Base-by-base conservation (phyloP, 2,329 filamentous ascomycete genomes). In the Cladosporium velox region DNA sequence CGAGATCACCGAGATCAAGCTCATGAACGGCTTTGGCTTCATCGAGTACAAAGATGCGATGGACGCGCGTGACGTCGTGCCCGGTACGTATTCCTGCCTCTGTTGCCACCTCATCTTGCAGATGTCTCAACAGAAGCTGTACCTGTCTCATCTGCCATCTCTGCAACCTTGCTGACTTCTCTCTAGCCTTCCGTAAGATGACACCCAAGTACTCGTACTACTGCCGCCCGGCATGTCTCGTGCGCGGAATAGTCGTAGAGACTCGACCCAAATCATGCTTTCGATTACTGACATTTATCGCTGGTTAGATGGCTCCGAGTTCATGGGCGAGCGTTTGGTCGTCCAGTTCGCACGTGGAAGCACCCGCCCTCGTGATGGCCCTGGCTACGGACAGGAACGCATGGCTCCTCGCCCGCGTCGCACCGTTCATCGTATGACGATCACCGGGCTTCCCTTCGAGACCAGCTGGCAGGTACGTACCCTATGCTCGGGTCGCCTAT, bases 1-100 rank as follows among this genome's bases (percentile, higher is more conserved):
- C 80, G 93, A 97, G 80, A 98, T 99, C 79, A 95, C 91, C 73
- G 95, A 99, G 84, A 94, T 99, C 84, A 99, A 99, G 85, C 88
- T 99, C 70, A 99, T 99, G 95, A 98, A 97, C 79, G 95, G 95
- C 77, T 99, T 99, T 78, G 95, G 95, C 79, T 99, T 99, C 85
- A 97, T 99, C 79, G 95, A 99, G 81, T 99, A 98, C 82, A 96
- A 97, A 81, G 95, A 98, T 83, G 89, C 93, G 67, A 92, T 97
- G 91, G 95, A 99, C 83, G 95, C 95, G 73, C 91, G 94, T 78
- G 95, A 99, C 83, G 93, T 99, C 71, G 95, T 99, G 76, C 95
- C 95, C 81, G 94, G 95, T 97, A 87, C 84, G 90, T 68, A 67
- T 66, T 52, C n/a, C 21, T 32, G 21, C 34, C 66, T 57, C 60